Evolutionary conservation across 2,329 filamentous ascomycete species (phyloP), one percentile per base, ranked within the genome.

Genomic region (Fusarium sp.): DNA sequence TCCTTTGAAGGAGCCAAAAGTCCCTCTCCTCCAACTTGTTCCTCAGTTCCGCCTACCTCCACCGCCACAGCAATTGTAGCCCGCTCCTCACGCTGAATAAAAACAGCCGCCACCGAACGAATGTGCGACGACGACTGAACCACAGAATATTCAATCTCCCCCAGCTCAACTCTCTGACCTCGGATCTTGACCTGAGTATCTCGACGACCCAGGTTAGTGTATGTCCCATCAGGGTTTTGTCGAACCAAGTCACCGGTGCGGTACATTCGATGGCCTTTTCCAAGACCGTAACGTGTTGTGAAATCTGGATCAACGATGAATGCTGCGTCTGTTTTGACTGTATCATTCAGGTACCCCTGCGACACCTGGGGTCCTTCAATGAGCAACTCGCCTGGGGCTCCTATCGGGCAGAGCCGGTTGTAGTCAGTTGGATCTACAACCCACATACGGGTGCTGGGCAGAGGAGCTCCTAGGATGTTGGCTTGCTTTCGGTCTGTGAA

Each of bases 91-190:
- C 35, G 15, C 14, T 41, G 25, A 0, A 49, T n/a, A 29, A 43
- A 43, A 3, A 51, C 36, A 13, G 48, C 48, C 11, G 48, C 48
- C 1, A 25, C 36, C 21, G 48, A 51, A n/a, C 18, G n/a, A 9
- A 31, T 23, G 3, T 31, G 10, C 11, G 27, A 23, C 3, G 15
- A 51, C 0, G 25, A 15, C 8, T 43, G 33, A 5, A 50, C 4
- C 1, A 55, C 43, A 14, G 48, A 40, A 33, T 58, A 58, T 14
- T 58, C 55, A 54, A 55, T 50, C 17, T 48, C 43, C 2, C 52
- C 52, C 14, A 55, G 29, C 11, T 55, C 52, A 40, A 55, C 27
- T 40, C 52, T 20, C 10, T 55, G 52, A 15, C 52, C 52, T 2
- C 43, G 43, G 20, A 55, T 39, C 33, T 55, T 55, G 35, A 50